Base-by-base conservation (phyloP, 768 basidiomycete species). In the Termitomyces sp. region DNA sequence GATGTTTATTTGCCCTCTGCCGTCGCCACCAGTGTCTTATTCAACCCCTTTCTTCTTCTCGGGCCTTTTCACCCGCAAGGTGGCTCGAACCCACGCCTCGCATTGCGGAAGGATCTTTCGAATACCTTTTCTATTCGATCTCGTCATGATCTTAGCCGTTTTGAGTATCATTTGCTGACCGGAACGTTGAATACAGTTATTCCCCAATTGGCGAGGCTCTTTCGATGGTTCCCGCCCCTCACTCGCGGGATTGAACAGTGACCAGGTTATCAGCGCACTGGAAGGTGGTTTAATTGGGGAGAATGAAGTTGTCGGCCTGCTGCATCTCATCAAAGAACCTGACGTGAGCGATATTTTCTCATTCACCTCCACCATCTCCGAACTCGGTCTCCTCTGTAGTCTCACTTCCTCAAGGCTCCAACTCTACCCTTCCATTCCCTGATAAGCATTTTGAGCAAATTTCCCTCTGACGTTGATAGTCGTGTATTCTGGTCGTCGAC, bases 351-450 rank as follows among this genome's bases (percentile, higher is more conserved):
- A 5, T 46, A 48, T 60, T n/a, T 16, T 34, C 53, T 37, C 6
- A 34, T 29, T 45, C 10, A 34, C 29, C 2, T 3, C 17, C 29
- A n/a, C 19, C 23, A 45, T 23, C 31, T 44, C 7, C 17, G 12
- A 9, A 29, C 46, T 74, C n/a, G 69, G 49, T 31, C 17, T 14
- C 23, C 50, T 57, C 52, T 35, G 1, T 62, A 92, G 89, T 86
- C 89, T 17, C 92, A 91, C 67, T 94, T 93, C 76, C 75, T 94
- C 63, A 94, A 94, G 74, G 89, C 89, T 27, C 86, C 90, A 3
- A 86, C 82, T 2, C 77, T 94, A 43, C 92, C 92, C 0, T 92
- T 89, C 75, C 83, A 92, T 67, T 83, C 81, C n/a, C 77, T 94
- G 44, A 78, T 85, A 58, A 87, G 87, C 58, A 78, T 91, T 53